Evolutionary conservation across 2,329 filamentous ascomycete genomes (phyloP).

Genomic region (Byssothecium circinans): DNA sequence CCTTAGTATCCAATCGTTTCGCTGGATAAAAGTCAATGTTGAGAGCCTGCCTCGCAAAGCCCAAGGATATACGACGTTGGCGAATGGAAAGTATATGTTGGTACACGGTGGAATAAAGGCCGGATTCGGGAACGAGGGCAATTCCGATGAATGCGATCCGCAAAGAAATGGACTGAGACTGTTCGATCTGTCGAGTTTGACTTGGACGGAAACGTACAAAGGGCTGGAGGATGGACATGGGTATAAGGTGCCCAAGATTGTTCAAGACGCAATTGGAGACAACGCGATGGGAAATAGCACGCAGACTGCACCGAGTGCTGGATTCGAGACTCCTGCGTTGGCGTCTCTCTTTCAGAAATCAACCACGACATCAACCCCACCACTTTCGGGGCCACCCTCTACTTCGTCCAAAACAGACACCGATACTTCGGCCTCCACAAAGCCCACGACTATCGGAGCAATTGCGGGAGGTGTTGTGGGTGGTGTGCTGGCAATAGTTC

Average conservation of each 20-base stretch:
- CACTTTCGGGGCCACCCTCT: no score
- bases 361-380: no score
- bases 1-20: constrained; percentile 14
- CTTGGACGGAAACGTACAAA: constrained; percentile 8
- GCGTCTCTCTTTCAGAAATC: constrained; percentile 3
- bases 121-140: constrained; percentile 1
- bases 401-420: no score
- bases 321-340: constrained; percentile 10
- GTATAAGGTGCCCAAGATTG: constrained; percentile 5
- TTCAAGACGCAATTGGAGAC: constrained; percentile 12
- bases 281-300: constrained; percentile 9
- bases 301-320: constrained; percentile 8
- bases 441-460: neutral
- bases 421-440: neutral
- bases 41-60: constrained; percentile 3
- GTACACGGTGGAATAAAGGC: constrained; percentile 10
- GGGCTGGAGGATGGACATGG: constrained; percentile 1
- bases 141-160: constrained; percentile 5
- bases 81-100: constrained; percentile 11
- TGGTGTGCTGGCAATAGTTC: neutral
- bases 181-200: constrained; percentile 10
- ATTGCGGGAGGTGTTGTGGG: no score
- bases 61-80: constrained; percentile 4
- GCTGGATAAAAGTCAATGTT: constrained; percentile 10
- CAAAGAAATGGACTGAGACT: constrained; percentile 13